Percentiles rank a stretch among this genome's conserved stretches.
phyloP scores from a whole-genome alignment of 306 rosid genomes.

The Trifolium subterraneum region DNA sequence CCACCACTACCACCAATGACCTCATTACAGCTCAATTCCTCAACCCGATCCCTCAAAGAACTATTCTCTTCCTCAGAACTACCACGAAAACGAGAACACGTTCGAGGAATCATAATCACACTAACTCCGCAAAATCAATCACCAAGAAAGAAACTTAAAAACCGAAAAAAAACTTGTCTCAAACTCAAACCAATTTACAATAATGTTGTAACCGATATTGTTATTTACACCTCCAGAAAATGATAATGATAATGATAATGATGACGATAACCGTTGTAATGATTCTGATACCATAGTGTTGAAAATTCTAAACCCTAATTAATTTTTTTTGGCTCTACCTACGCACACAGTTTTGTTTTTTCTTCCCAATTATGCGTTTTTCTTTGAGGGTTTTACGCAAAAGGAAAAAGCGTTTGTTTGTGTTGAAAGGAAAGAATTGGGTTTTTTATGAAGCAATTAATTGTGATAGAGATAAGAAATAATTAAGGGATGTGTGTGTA shows the following conservation, averaged over 20 bases:
- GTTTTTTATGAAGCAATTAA: constrained; percentile 11
- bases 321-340: background rate
- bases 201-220: background rate
- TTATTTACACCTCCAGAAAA: constrained; percentile 14
- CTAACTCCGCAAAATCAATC: constrained; percentile 37
- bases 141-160: constrained; percentile 60
- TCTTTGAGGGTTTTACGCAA: background rate
- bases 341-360: background rate
- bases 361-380: background rate
- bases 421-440: background rate
- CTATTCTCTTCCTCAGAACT: constrained; percentile 49
- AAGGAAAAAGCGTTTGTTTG: background rate
- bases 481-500: background rate
- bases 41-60: constrained; percentile 39
- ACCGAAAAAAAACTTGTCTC: constrained; percentile 51
- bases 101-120: constrained; percentile 44
- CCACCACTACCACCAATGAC: constrained; percentile 33
- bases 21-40: constrained; percentile 46
- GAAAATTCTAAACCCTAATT: constrained; percentile 41
- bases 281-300: constrained; percentile 50
- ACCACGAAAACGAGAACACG: constrained; percentile 40
- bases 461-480: background rate
- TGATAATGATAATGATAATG: constrained; percentile 18
- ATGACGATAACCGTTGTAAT: constrained; percentile 18
- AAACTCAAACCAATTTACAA: constrained; percentile 41